These are phyloP conservation scores for Arthroderma sp. DNA, from an alignment of 2,329 filamentous ascomycete genomes.

Conservation along the genomic window DNA sequence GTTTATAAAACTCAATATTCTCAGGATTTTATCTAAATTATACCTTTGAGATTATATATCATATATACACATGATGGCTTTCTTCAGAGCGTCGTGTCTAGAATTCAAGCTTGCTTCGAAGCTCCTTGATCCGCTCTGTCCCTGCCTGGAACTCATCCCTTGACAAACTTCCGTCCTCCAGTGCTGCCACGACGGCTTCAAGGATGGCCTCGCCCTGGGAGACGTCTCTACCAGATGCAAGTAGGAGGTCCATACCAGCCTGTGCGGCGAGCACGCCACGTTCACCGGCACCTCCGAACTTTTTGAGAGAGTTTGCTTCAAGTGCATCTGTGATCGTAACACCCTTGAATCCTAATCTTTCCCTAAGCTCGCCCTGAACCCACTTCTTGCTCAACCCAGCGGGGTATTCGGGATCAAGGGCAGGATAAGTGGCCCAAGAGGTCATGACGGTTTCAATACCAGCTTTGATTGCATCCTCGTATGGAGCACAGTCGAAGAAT, in stretches of 20 bases:
- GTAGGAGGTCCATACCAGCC: conserved; percentile 21
- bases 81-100: neutral
- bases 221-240: conserved; percentile 17
- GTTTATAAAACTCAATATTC: neutral
- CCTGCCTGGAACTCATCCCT: conserved; percentile 1
- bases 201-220: conserved; percentile 18
- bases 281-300: conserved; percentile 14
- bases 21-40: neutral
- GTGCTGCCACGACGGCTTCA: conserved; percentile 10
- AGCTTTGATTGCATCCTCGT: conserved; percentile 13
- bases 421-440: conserved; percentile 21
- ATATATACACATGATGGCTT: neutral
- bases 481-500: conserved; percentile 16
- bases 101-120: conserved; percentile 1
- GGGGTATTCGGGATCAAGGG: conserved; percentile 18
- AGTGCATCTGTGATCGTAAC: conserved; percentile 21
- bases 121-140: conserved; percentile 1
- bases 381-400: conserved; percentile 18
- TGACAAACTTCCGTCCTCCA: neutral
- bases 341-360: conserved; percentile 17
- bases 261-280: conserved; percentile 16
- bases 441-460: conserved; percentile 20
- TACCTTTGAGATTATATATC: no score
- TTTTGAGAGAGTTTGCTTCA: conserved; percentile 17
- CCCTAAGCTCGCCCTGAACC: conserved; percentile 17